Evolutionary conservation across 2,329 filamentous ascomycete species (phyloP), one percentile per base, ranked within the genome.

Genomic region (Colletotrichum sidae): DNA sequence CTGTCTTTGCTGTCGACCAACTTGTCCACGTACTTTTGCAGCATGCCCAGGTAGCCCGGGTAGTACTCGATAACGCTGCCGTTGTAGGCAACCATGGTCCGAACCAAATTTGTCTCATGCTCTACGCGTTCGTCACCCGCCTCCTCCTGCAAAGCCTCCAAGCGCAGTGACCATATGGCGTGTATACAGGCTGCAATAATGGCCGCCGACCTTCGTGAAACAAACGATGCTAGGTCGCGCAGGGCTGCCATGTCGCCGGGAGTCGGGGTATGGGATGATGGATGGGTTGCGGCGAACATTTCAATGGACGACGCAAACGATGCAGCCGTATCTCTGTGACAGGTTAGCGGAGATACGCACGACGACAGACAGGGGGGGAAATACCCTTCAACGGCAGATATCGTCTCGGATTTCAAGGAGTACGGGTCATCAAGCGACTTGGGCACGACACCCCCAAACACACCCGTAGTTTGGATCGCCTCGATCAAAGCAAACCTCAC

Each of bases 21-120:
- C 44, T 82, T 79, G 71, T 93, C 82, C 51, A 94, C 78, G 70
- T 88, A 88, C 6, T 74, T 74, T 74, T 94, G 91, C 71, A 89
- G 90, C 46, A 79, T 82, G 38, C 76, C 77, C 25, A 85, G 80
- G 75, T 93, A 95, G 8, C 81, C 80, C 0, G 92, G 91, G 72
- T 94, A 95, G 70, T 90, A 89, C 77, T 94, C 91, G 55, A 94
- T 89, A 54, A 95, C 91, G 35, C 89, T 91, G 49, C 92, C 92
- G 72, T 93, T 94, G 77, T 90, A 94, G 4, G 90, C 90, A n/a
- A 95, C 87, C 2, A 86, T 83, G 3, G 86, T 88, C 60, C 79
- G 78, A 39, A 74, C 72, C 8, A 84, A 73, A 47, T 79, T 75
- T 2, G 79, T 79, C 68, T 88, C 87, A 13, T 78, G 78, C 69